phyloP scores from a whole-genome alignment of 2,329 filamentous ascomycete species.

The Aspergillus pseudotamarii region DNA sequence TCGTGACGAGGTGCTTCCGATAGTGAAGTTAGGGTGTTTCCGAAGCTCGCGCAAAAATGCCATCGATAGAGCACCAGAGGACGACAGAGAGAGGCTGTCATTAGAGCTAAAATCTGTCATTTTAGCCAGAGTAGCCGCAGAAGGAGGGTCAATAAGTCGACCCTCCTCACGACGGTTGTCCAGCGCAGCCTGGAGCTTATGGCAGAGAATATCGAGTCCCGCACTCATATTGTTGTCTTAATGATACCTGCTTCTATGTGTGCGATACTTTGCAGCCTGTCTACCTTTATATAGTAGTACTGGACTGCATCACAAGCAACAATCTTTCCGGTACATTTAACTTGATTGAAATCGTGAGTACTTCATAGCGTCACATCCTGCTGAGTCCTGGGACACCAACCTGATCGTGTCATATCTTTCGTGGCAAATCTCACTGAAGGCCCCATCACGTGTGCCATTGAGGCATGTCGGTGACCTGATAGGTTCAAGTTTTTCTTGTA shows the following conservation, averaged over 20 bases:
- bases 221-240: slow-evolving; percentile 5
- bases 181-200: slow-evolving; percentile 9
- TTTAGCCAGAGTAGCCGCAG: slow-evolving; percentile 4
- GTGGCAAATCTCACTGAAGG: not conserved
- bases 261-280: not conserved
- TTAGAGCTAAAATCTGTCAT: slow-evolving; percentile 21
- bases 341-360: not conserved
- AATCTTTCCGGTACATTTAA: not conserved
- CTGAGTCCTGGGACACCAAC: not conserved
- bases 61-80: slow-evolving; percentile 11
- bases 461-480: not conserved
- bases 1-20: slow-evolving; percentile 16
- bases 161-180: slow-evolving; percentile 12
- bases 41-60: slow-evolving; percentile 16
- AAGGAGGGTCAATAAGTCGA: slow-evolving; percentile 10
- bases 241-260: not conserved
- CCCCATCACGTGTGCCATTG: not conserved
- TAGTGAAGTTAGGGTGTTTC: slow-evolving; percentile 16
- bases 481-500: not conserved
- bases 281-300: not conserved
- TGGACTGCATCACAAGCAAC: not conserved
- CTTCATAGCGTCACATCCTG: not conserved
- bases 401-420: not conserved
- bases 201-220: slow-evolving; percentile 10
- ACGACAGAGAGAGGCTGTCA: slow-evolving; percentile 18